A percentile compares a stretch with the other conserved stretches of the same genome.
These are phyloP conservation scores for Corynascus novoguineensis DNA, from an alignment of 495 filamentous ascomycete species.

Conservation along the genomic window DNA sequence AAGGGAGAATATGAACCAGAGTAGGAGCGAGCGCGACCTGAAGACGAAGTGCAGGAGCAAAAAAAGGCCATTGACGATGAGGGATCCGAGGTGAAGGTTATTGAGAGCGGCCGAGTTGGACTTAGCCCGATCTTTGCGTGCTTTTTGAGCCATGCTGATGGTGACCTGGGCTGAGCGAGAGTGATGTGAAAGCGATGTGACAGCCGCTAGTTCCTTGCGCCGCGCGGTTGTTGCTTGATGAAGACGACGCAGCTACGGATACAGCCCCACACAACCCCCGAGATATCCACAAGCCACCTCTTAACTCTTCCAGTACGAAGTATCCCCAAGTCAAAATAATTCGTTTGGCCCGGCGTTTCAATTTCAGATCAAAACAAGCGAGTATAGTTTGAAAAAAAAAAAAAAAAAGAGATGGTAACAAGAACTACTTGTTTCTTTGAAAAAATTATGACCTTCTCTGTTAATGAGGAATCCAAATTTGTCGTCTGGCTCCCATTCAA, in stretches of 20 bases:
- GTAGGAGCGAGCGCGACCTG: constrained; percentile 58
- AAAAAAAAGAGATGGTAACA: background rate
- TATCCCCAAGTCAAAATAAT: background rate
- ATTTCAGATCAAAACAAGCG: background rate
- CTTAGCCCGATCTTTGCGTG: constrained; percentile 81
- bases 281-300: too few species aligned
- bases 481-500: too few species aligned
- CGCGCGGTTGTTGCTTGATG: too few species aligned
- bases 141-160: constrained; percentile 71
- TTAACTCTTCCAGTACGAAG: background rate
- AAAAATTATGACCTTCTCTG: background rate
- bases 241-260: too few species aligned
- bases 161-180: background rate
- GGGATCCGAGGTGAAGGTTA: constrained; percentile 70
- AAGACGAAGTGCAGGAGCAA: constrained; percentile 63
- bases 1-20: constrained; percentile 65
- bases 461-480: too few species aligned
- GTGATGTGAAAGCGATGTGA: background rate
- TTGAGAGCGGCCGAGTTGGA: constrained; percentile 69
- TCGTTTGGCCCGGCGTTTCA: too few species aligned
- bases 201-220: too few species aligned
- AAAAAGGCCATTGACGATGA: constrained; percentile 66
- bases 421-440: background rate
- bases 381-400: background rate
- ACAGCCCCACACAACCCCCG: too few species aligned